A percentile compares a stretch with the other conserved stretches of the same genome.
Conservation (phyloP, 2,329 filamentous ascomycete species). For the Colletotrichum cuscutae region DNA sequence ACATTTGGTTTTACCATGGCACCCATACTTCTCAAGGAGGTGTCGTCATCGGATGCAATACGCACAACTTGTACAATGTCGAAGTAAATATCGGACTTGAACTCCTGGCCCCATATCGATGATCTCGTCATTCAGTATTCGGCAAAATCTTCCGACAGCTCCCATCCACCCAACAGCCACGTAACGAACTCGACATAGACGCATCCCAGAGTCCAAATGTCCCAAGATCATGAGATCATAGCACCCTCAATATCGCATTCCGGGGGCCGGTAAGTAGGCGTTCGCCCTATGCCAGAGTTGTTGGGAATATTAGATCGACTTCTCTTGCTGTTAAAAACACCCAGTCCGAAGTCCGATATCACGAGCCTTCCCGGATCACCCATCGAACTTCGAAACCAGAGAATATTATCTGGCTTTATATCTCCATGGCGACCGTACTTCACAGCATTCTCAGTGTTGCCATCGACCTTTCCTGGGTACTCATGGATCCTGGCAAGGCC, state of each 20-base stretch:
- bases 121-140: background rate
- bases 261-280: background rate
- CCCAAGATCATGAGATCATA: background rate
- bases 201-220: background rate
- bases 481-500: background rate
- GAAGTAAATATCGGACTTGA: background rate
- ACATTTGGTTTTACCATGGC: no score
- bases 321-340: conserved; percentile 13
- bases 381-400: no score
- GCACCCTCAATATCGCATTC: background rate
- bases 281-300: background rate
- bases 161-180: no score
- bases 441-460: background rate
- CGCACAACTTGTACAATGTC: background rate
- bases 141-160: no score
- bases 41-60: background rate
- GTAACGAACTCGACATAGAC: no score
- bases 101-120: background rate
- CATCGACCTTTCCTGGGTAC: background rate
- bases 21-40: no score
- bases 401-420: no score
- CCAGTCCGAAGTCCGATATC: conserved; percentile 21
- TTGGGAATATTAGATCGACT: conserved; percentile 19
- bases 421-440: no score
- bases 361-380: no score